Evolutionary conservation across 768 basidiomycete species (phyloP).

Genomic region (Russula ochroleuca): DNA sequence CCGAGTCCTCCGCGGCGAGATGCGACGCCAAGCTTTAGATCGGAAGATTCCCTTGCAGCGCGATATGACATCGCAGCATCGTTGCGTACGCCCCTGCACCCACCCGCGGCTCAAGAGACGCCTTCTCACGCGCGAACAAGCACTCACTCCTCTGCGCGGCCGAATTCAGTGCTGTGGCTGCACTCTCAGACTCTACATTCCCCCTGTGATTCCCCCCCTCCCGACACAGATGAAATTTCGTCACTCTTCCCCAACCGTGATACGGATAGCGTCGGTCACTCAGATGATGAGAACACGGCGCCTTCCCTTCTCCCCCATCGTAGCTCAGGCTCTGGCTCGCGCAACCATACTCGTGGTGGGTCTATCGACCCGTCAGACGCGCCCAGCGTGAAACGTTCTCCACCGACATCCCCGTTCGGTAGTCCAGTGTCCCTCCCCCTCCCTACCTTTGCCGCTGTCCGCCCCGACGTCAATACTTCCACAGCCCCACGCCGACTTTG

Average conservation of each 20-base stretch:
- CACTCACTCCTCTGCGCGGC: slow-evolving; percentile 44
- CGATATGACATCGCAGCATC: slow-evolving; percentile 58
- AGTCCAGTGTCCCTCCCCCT: slow-evolving; percentile 7
- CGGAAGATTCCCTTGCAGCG: slow-evolving; percentile 43
- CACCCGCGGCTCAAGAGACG: slow-evolving; percentile 29
- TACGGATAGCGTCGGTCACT: slow-evolving; percentile 17
- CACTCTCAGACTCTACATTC: slow-evolving; percentile 4
- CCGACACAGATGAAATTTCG: neutral
- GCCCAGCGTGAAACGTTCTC: slow-evolving; percentile 17
- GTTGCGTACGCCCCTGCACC: slow-evolving; percentile 46
- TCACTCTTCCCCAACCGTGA: slow-evolving; percentile 12
- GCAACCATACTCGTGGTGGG: slow-evolving; percentile 22
- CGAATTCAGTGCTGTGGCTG: slow-evolving; percentile 43
- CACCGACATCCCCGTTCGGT: slow-evolving; percentile 16
- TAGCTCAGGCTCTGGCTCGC: neutral
- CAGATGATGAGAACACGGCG: slow-evolving; percentile 17
- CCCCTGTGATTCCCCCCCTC: slow-evolving; percentile 1
- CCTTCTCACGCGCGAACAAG: slow-evolving; percentile 39
- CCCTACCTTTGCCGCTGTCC: neutral
- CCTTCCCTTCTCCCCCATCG: slow-evolving; percentile 13
- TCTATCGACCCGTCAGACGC: slow-evolving; percentile 4
- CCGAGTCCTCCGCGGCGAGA: slow-evolving; percentile 18
- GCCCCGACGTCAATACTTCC: slow-evolving; percentile 1
- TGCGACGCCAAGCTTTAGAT: slow-evolving; percentile 30
- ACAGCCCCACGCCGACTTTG: slow-evolving; percentile 2